Percentiles rank a stretch among this genome's conserved stretches.
Evolutionary conservation across 306 rosid species (phyloP).

Genomic region (Geum urbanum): DNA sequence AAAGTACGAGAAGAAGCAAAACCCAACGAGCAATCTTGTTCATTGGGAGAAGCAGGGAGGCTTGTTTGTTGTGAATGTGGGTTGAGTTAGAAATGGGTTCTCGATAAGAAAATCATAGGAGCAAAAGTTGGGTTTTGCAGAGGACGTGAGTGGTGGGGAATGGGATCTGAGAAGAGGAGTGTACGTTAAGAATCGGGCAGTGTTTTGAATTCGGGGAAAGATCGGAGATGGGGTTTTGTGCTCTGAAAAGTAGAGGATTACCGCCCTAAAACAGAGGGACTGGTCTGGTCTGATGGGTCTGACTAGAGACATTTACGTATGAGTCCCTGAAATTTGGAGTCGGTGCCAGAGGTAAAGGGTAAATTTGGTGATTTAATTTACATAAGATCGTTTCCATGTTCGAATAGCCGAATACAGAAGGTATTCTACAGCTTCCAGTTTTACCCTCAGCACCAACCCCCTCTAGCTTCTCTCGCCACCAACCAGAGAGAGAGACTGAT

Average conservation of each 20-base stretch:
- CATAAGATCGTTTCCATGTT: too few species aligned
- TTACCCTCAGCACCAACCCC: too few species aligned
- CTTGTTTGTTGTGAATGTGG: conserved; percentile 27
- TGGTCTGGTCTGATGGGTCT: background rate
- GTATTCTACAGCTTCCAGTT: too few species aligned
- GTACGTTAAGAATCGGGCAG: conserved; percentile 59
- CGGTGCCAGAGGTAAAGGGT: background rate
- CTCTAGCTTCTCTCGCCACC: too few species aligned
- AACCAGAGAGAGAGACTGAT: too few species aligned
- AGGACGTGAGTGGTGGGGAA: conserved; percentile 28
- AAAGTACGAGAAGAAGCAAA: conserved; percentile 29
- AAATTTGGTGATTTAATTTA: too few species aligned
- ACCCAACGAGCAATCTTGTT: conserved; percentile 32
- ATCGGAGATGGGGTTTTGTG: conserved; percentile 8
- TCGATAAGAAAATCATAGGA: conserved; percentile 21
- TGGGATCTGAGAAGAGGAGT: conserved; percentile 49
- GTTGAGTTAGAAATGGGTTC: conserved; percentile 12
- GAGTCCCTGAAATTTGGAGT: background rate
- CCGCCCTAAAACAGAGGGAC: conserved; percentile 12
- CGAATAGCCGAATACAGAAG: too few species aligned
- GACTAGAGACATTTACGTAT: background rate
- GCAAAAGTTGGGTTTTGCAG: conserved; percentile 6
- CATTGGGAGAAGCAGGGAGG: conserved; percentile 34
- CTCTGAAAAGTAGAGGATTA: conserved; percentile 17
- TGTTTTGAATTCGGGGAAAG: conserved; percentile 2